Evolutionary conservation across 192 early-diverging fungal species (phyloP).

Genomic region (Linnemannia zychae): DNA sequence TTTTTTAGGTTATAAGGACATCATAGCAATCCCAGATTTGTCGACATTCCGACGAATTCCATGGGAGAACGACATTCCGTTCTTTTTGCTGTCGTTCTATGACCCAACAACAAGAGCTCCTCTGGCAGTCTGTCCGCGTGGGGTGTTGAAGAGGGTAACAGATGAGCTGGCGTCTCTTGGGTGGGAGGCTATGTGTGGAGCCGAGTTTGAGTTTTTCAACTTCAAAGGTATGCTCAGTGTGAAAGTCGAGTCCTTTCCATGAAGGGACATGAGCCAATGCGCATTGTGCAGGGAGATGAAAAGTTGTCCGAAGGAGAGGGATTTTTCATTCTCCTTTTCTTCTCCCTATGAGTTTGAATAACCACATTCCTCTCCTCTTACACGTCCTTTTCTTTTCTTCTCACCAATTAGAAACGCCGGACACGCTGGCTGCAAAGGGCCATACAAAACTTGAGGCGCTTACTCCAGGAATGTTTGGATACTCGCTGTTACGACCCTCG

Average conservation of each 20-base stretch:
- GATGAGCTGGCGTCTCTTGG: constrained; percentile 74
- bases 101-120: constrained; percentile 70
- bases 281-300: no score
- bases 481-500: constrained; percentile 76
- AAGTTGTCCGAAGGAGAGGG: neutral
- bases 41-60: constrained; percentile 77
- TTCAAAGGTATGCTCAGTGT: constrained; percentile 72
- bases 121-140: constrained; percentile 74
- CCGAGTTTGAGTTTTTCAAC: constrained; percentile 85
- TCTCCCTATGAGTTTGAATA: neutral
- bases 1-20: constrained; percentile 66
- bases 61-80: constrained; percentile 80
- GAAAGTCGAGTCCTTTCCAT: neutral
- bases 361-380: neutral
- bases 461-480: constrained; percentile 89
- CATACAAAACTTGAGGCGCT: constrained; percentile 68
- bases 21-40: constrained; percentile 76
- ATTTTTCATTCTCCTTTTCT: neutral
- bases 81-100: constrained; percentile 77
- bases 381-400: neutral
- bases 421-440: constrained; percentile 72
- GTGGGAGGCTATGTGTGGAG: constrained; percentile 67
- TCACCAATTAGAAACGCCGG: constrained; percentile 72
- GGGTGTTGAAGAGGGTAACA: constrained; percentile 62
- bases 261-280: no score